A percentile compares a stretch with the other conserved stretches of the same genome.
Conservation (phyloP, 352 stramenopile genomes). For the Pythium coloratum region DNA sequence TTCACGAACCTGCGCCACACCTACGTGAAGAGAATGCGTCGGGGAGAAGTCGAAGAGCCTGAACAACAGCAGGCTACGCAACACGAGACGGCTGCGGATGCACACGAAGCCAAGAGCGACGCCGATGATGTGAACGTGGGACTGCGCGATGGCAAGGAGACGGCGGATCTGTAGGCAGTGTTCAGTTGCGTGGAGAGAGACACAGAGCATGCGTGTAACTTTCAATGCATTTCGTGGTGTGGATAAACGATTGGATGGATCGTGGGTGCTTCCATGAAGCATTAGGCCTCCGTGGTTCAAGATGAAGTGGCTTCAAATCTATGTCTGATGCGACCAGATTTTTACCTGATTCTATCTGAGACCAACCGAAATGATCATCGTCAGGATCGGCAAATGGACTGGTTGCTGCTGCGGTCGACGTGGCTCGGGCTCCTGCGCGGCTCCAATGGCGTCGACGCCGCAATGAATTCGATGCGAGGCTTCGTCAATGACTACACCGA, state of each 20-base stretch:
- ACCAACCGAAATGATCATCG: background rate
- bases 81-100: background rate
- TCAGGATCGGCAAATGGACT: background rate
- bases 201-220: background rate
- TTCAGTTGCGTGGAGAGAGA: too few species aligned
- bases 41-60: background rate
- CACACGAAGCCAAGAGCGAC: background rate
- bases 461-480: conserved; percentile 25
- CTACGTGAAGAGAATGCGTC: conserved; percentile 55
- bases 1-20: conserved; percentile 47
- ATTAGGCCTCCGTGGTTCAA: too few species aligned
- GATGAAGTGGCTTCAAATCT: background rate
- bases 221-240: background rate
- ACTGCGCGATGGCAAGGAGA: conserved; percentile 17
- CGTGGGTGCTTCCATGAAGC: background rate
- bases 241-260: background rate
- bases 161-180: conserved; percentile 4
- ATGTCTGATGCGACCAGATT: background rate
- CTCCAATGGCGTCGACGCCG: background rate
- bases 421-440: conserved; percentile 8
- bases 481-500: background rate
- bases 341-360: background rate
- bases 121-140: background rate
- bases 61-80: background rate
- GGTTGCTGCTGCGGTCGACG: background rate